Evolutionary conservation across 208 protist genomes (phyloP).

Genomic region (Trypanosoma platydactyli): DNA sequence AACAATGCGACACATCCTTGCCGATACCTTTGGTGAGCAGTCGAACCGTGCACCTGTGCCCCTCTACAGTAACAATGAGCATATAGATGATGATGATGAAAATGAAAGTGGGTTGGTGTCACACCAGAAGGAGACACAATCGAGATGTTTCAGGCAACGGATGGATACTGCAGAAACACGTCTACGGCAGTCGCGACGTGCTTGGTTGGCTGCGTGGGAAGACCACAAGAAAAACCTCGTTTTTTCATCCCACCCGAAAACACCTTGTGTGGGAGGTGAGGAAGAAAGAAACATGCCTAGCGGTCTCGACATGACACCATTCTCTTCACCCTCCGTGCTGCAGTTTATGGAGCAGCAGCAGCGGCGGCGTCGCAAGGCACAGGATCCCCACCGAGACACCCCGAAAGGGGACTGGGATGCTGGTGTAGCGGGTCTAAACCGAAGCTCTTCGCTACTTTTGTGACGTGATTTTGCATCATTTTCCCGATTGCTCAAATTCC

Average conservation of each 20-base stretch:
- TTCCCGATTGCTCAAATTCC: no score
- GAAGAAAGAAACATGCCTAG: no score
- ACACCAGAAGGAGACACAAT: constrained; percentile 1
- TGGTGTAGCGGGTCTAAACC: no score
- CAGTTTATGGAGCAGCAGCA: no score
- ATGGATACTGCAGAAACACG: neutral
- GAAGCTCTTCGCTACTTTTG: no score
- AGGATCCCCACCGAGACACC: no score
- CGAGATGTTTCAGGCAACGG: neutral
- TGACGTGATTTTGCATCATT: no score
- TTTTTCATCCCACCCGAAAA: neutral
- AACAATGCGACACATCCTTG: constrained; percentile 45
- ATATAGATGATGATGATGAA: neutral
- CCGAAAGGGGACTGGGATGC: no score
- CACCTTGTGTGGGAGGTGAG: no score
- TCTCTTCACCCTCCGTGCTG: no score
- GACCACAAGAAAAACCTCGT: constrained; percentile 6
- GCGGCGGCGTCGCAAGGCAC: no score
- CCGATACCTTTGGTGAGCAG: constrained; percentile 35
- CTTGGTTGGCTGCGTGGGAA: constrained; percentile 22
- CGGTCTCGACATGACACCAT: no score
- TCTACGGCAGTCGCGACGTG: constrained; percentile 1
- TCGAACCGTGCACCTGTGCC: neutral
- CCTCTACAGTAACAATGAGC: neutral
- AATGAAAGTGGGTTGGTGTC: constrained; percentile 7